Percentiles rank a stretch among this genome's conserved stretches.
Conservation (phyloP, 2,329 filamentous ascomycete species). For the Cadophora gregata region DNA sequence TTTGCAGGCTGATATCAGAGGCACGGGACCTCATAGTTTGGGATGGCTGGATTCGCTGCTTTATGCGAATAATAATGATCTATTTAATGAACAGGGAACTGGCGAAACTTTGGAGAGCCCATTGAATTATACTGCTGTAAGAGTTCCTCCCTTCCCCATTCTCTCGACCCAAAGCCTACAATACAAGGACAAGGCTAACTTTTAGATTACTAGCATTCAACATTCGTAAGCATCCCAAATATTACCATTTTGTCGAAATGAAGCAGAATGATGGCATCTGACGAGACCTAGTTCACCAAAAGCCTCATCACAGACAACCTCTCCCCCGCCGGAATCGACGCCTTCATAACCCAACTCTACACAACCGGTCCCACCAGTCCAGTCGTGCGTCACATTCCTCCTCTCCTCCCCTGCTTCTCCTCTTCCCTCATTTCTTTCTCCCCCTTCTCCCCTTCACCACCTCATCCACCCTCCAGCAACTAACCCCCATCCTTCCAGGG, state of each 20-base stretch:
- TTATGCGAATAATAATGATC: constrained; percentile 24
- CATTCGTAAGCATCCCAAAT: constrained; percentile 5
- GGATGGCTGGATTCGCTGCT: constrained; percentile 24
- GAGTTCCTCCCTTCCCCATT: not conserved
- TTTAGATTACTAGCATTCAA: constrained; percentile 8
- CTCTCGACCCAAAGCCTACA: not conserved
- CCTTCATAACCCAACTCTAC: constrained; percentile 16
- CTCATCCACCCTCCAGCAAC: not conserved
- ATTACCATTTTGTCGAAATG: not conserved
- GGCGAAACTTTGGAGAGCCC: constrained; percentile 17
- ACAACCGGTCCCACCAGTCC: constrained; percentile 1
- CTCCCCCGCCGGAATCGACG: constrained; percentile 18
- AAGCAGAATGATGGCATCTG: not conserved
- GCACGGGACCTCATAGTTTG: constrained; percentile 4
- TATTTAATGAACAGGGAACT: constrained; percentile 18
- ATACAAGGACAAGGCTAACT: not conserved
- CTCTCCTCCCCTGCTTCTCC: not conserved
- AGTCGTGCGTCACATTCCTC: not conserved
- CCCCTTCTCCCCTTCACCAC: not conserved
- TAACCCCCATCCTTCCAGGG: constrained; percentile 14
- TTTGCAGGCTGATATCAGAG: constrained; percentile 2
- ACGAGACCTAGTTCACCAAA: constrained; percentile 16
- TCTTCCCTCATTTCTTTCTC: not conserved
- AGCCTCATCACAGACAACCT: constrained; percentile 23
- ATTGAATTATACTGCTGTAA: constrained; percentile 22